Percentiles rank a stretch among this genome's conserved stretches.
Evolutionary conservation across 169 alveolate species (phyloP).

Genomic region (Eimeria zaria): DNA sequence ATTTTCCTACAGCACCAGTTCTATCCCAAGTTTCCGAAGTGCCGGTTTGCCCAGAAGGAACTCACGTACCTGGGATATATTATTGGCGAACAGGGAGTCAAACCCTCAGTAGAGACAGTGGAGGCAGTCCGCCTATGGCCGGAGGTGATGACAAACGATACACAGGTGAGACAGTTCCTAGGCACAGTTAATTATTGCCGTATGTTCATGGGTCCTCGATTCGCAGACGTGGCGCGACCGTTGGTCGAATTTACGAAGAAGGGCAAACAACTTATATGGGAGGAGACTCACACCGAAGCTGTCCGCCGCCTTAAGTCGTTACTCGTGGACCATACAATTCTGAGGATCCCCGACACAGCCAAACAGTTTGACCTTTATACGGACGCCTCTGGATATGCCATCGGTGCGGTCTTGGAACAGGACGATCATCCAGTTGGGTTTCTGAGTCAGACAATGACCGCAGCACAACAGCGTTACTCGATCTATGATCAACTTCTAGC

Average conservation of each 20-base stretch:
- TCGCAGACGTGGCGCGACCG: neutral
- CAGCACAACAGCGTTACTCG: neutral
- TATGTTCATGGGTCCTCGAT: neutral
- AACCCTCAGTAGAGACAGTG: neutral
- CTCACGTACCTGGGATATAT: neutral
- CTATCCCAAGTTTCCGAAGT: neutral
- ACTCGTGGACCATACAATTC: neutral
- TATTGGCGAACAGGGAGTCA: neutral
- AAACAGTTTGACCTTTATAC: neutral
- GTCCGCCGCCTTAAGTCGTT: neutral
- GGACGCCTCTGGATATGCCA: neutral
- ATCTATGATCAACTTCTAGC: neutral
- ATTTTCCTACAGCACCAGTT: neutral
- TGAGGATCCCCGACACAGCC: neutral
- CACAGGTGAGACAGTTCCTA: neutral
- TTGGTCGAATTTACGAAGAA: neutral
- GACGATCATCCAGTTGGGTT: neutral
- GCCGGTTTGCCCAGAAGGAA: neutral
- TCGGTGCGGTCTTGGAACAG: neutral
- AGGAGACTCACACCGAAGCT: neutral
- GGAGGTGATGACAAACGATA: neutral
- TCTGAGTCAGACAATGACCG: neutral
- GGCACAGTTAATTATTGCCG: neutral
- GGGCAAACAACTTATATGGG: neutral
- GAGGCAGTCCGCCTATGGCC: neutral